Conservation (phyloP, 805 yeast species). For the Torulaspora delbrueckii region DNA sequence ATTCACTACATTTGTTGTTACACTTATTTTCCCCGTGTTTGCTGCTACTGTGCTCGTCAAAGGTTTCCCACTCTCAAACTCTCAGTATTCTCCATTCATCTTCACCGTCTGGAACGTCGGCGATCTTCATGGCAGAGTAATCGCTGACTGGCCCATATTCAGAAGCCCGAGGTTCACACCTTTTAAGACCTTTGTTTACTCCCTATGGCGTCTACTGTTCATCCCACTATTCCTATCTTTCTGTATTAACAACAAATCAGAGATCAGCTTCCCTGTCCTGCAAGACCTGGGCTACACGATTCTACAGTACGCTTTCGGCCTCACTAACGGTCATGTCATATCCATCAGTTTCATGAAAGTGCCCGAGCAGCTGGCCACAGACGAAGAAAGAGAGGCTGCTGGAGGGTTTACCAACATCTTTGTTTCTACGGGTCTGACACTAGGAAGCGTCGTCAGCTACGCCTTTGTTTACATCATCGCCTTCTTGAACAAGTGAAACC, state of each 20-base stretch:
- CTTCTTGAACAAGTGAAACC: slow-evolving; percentile 5
- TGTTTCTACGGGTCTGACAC: slow-evolving; percentile 69
- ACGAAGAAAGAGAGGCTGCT: slow-evolving; percentile 79
- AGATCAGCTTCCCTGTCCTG: slow-evolving; percentile 28
- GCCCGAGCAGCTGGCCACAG: slow-evolving; percentile 52
- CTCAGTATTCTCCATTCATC: slow-evolving; percentile 65
- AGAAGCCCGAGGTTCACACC: slow-evolving; percentile 22
- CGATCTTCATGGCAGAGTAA: slow-evolving; percentile 71
- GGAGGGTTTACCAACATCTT: slow-evolving; percentile 88
- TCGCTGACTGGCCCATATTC: slow-evolving; percentile 44
- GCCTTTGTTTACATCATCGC: slow-evolving; percentile 42
- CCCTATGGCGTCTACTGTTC: slow-evolving; percentile 52
- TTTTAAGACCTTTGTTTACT: slow-evolving; percentile 44
- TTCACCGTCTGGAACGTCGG: slow-evolving; percentile 87
- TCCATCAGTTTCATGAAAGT: slow-evolving; percentile 78
- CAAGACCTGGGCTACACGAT: slow-evolving; percentile 65
- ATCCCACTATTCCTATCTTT: slow-evolving; percentile 71
- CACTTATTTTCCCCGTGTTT: slow-evolving; percentile 81
- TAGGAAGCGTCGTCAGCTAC: slow-evolving; percentile 76
- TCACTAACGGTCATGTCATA: slow-evolving; percentile 81
- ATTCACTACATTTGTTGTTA: slow-evolving; percentile 64
- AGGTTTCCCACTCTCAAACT: slow-evolving; percentile 27
- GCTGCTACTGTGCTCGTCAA: slow-evolving; percentile 63
- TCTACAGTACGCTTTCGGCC: slow-evolving; percentile 74
- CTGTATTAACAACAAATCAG: slow-evolving; percentile 46